Percentiles rank a stretch among this genome's conserved stretches.
Evolutionary conservation across 305 asterid genomes (phyloP).

Genomic region (Fraxinus nigra): DNA sequence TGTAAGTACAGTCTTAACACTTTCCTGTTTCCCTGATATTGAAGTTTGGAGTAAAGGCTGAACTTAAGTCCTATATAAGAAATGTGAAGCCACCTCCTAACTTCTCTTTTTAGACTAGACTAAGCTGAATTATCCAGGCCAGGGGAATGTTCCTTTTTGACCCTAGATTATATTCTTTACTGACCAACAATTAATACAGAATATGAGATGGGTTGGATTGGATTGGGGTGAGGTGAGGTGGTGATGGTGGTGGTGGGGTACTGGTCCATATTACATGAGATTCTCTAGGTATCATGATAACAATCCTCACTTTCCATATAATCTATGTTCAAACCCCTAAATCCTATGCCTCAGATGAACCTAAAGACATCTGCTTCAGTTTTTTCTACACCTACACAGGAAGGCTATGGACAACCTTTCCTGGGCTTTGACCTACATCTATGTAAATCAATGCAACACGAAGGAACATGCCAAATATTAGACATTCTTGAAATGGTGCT

Average conservation of each 20-base stretch:
- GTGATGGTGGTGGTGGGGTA: background rate
- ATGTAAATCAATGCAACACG: background rate
- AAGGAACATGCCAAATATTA: background rate
- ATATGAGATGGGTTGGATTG: background rate
- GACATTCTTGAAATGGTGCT: background rate
- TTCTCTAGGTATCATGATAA: background rate
- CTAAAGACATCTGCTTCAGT: background rate
- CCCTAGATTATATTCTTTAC: background rate
- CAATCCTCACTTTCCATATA: conserved; percentile 9
- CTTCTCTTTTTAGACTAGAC: background rate
- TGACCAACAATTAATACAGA: background rate
- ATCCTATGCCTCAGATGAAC: background rate
- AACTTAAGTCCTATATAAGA: background rate
- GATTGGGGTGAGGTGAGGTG: background rate
- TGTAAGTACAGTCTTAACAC: background rate
- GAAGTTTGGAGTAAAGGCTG: background rate
- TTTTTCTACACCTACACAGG: background rate
- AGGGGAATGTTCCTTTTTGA: background rate
- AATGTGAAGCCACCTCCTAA: background rate
- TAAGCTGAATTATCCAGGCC: background rate
- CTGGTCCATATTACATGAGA: conserved; percentile 22
- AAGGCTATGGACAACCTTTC: background rate
- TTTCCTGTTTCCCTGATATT: background rate
- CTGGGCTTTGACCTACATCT: background rate
- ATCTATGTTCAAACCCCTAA: conserved; percentile 16